Base-by-base conservation (phyloP, 352 stramenopile genomes). In the Phytophthora podocarpi region DNA sequence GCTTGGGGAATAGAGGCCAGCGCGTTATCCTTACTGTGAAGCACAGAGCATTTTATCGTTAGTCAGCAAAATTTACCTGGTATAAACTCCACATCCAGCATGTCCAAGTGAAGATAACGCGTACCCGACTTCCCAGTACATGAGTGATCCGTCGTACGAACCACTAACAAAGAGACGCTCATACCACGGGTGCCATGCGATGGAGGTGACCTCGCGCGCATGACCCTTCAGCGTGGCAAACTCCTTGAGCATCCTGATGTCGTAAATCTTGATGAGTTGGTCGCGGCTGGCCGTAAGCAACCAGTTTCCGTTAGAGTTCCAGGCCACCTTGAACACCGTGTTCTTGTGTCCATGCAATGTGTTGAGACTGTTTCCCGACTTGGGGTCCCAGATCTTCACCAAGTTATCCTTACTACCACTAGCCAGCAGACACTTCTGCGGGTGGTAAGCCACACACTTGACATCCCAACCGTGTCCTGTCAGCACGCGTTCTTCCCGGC, bases 221-320 rank as follows among this genome's bases (percentile, higher is more conserved):
- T 99, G 96, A 12, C 95, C 96, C 63, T 98, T 98, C 28, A 99
- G 80, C 21, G 93, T 98, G 36, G 86, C 87, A 69, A 97, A 92
- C 66, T 97, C 91, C 68, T 97, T 99, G 77, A 99, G 95, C 41
- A 89, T 97, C 32, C 97, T 91, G 54, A 99, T 98, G 70, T 99
- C 97, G 74, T 98, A 99, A 31, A 99, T 84, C 75, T 99, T 99
- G 59, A 99, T 98, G 31, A 98, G 74, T 64, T 99, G 96, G 80
- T 99, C 97, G n/a, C 96, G 81, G 78, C 89, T 98, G 10, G 91
- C 92, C 32, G 96, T 99, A 24, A 98, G 78, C 48, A 99, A 59
- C 97, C 97, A 99, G 78, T 99, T 99, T 23, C 96, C 96, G 70
- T 99, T 99, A 21, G 93, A 80, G 74, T 99, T 99, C 97, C 97